Percentiles rank a stretch among this genome's conserved stretches.
phyloP scores from a whole-genome alignment of 768 basidiomycete genomes.

The Boletus rubropictus region DNA sequence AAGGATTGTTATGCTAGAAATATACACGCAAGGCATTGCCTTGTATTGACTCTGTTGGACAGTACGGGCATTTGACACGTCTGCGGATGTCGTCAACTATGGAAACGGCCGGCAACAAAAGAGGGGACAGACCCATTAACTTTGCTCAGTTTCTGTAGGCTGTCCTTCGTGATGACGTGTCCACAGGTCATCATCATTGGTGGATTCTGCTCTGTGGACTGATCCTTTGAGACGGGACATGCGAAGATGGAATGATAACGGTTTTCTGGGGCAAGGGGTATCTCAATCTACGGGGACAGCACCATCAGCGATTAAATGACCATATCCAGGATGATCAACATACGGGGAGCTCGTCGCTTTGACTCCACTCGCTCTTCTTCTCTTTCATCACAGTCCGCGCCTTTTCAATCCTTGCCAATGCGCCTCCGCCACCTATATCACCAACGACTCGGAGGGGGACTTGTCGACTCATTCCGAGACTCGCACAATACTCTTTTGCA shows the following conservation, averaged over 20 bases:
- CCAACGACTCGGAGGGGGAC: constrained; percentile 84
- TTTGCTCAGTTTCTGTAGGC: constrained; percentile 84
- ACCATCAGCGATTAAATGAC: background rate
- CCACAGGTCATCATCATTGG: constrained; percentile 98
- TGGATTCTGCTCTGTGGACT: constrained; percentile 87
- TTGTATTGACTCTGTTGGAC: constrained; percentile 72
- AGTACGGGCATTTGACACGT: constrained; percentile 95
- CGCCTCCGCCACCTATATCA: constrained; percentile 90
- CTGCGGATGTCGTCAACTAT: constrained; percentile 35
- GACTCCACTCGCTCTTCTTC: constrained; percentile 88
- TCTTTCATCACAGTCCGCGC: constrained; percentile 91
- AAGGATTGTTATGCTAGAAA: constrained; percentile 39
- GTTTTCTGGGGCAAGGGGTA: constrained; percentile 78
- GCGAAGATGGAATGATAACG: constrained; percentile 96
- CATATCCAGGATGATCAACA: constrained; percentile 1
- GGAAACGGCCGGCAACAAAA: background rate
- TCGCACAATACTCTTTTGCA: constrained; percentile 83
- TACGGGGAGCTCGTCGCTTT: constrained; percentile 85
- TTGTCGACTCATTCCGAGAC: constrained; percentile 83
- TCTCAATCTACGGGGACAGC: constrained; percentile 68
- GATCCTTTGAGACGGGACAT: constrained; percentile 97
- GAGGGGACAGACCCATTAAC: constrained; percentile 62
- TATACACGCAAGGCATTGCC: constrained; percentile 55
- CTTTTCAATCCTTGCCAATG: constrained; percentile 88
- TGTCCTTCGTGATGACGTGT: constrained; percentile 92